Percentiles rank a stretch among this genome's conserved stretches.
These are phyloP conservation scores for Yamadazyma philogaea DNA, from an alignment of 805 yeast species.

Conservation along the genomic window DNA sequence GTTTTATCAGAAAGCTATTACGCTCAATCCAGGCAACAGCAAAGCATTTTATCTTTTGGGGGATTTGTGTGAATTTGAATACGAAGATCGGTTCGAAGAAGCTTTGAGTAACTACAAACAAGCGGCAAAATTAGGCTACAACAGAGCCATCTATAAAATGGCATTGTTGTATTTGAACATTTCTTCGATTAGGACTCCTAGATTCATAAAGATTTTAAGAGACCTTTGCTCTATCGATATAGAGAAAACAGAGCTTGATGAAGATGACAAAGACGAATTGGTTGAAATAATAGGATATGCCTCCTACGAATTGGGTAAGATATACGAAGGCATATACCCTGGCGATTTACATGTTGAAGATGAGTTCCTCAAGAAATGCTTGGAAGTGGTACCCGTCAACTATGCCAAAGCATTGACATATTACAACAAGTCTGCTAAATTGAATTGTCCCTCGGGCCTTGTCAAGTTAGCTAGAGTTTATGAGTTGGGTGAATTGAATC, in stretches of 20 bases:
- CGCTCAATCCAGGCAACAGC: conserved; percentile 29
- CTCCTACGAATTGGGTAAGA: conserved; percentile 38
- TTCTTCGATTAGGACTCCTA: conserved; percentile 31
- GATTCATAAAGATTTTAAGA: conserved; percentile 32
- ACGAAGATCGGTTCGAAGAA: conserved; percentile 23
- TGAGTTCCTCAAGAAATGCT: conserved; percentile 31
- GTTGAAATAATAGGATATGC: conserved; percentile 41
- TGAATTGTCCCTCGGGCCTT: conserved; percentile 37
- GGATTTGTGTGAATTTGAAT: conserved; percentile 36
- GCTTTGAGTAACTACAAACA: conserved; percentile 35
- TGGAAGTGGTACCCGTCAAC: conserved; percentile 40
- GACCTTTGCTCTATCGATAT: conserved; percentile 39
- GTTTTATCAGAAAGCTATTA: conserved; percentile 31
- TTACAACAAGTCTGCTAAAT: conserved; percentile 42
- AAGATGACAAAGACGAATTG: conserved; percentile 39
- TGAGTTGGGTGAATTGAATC: conserved; percentile 42
- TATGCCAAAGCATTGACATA: conserved; percentile 40
- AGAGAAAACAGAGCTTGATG: conserved; percentile 29
- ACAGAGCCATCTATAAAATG: conserved; percentile 41
- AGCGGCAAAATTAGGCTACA: conserved; percentile 42
- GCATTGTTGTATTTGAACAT: conserved; percentile 36
- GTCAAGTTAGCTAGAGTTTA: conserved; percentile 42
- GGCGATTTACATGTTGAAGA: conserved; percentile 38
- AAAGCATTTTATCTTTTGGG: conserved; percentile 38
- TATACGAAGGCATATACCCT: conserved; percentile 45